Base-by-base conservation (phyloP, 116 monocot species). In the Iris pallida region DNA sequence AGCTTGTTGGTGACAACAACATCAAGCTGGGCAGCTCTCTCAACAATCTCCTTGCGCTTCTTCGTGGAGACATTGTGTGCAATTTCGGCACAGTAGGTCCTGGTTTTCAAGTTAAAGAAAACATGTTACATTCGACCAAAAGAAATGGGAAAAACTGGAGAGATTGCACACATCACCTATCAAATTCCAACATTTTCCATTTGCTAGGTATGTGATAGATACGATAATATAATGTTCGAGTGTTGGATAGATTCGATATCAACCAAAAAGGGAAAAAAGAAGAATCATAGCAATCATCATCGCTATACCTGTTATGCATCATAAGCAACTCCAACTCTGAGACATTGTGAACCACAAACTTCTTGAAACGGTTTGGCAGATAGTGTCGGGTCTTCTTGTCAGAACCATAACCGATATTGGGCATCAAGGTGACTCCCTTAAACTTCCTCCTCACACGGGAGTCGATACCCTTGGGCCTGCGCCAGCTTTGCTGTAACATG, bases 1-100 rank as follows among this genome's bases (percentile, higher is more conserved):
- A 82, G 82, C 70, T 77, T 82, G 82, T 82, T 82, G 59, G 82
- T 82, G 48, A 82, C 82, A 7, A 82, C 77, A 70, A 82, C 70
- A 64, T 82, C 82, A n/a, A 82, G 77, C 45, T 82, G 82, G 0
- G 77, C 72, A 30, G 82, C 82, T 4, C 77, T 72, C 82, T 82
- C 82, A 3, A 82, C 77, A 11, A 82, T 82, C 64, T 73, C 68
- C 73, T 77, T 82, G 45, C 82, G 72, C 17, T 82, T 82, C 60
- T 52, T 77, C 2, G 77, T 82, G 7, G 82, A 82, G 5, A 82
- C 73, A 10, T 77, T 77, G 73, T 82, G 82, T 8, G 82, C 82
- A 49, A 82, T 82, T 55, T 82, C 82, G 5, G 82, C 82, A 54
- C 82, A 82, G 70, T 82, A 82, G 9, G 77, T 82, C 73, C 82